Evolutionary conservation across 169 alveolate species (phyloP).

Genomic region (Eimeria sp.): DNA sequence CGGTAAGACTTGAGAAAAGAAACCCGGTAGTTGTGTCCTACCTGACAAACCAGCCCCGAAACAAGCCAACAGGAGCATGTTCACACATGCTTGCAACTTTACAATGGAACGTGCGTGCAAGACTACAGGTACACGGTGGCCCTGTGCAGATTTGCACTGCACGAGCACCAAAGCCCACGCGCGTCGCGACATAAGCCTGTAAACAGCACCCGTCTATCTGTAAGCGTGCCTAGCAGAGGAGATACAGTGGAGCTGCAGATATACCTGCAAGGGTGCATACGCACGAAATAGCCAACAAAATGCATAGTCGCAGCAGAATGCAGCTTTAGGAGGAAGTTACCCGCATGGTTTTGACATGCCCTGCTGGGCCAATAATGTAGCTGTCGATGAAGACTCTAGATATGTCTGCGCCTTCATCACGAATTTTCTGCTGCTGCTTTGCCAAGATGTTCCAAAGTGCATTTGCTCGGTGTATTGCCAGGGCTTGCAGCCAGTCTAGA

Average conservation of each 20-base stretch:
- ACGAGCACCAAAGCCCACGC: too few species aligned
- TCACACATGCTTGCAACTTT: too few species aligned
- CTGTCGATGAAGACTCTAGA: conserved; percentile 48
- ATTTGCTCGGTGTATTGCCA: conserved; percentile 45
- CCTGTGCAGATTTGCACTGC: too few species aligned
- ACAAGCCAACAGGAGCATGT: background rate
- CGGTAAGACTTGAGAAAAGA: conserved; percentile 56
- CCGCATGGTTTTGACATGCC: conserved; percentile 57
- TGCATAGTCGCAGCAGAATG: too few species aligned
- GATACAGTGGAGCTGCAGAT: background rate
- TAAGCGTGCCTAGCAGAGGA: too few species aligned
- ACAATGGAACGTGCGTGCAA: too few species aligned
- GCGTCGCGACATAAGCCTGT: too few species aligned
- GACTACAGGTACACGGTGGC: too few species aligned
- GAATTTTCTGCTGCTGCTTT: conserved; percentile 11
- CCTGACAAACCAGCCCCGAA: background rate
- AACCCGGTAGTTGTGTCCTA: conserved; percentile 35
- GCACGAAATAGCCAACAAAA: too few species aligned
- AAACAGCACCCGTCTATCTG: too few species aligned
- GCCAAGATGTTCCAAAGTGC: conserved; percentile 22
- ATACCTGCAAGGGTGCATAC: background rate
- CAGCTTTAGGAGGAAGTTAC: background rate
- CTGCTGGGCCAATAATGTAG: conserved; percentile 32
- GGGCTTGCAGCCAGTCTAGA: conserved; percentile 68
- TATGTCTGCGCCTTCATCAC: conserved; percentile 68